These are phyloP conservation scores for Irpex lacteus DNA, from an alignment of 1,284 basidiomycete species.

Conservation along the genomic window DNA sequence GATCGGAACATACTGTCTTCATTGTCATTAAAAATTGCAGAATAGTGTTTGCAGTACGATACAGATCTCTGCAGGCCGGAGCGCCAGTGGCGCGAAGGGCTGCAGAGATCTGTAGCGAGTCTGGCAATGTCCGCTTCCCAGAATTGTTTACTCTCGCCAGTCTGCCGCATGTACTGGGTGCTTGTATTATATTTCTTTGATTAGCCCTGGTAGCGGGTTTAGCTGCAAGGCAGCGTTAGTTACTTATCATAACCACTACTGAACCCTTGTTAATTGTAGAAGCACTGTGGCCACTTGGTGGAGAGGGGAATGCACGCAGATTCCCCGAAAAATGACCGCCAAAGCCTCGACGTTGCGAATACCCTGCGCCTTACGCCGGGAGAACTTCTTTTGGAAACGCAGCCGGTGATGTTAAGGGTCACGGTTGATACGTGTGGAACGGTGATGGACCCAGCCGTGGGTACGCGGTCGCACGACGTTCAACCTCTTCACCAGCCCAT, in stretches of 20 bases:
- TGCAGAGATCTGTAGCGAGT: too few species aligned
- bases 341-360: constrained; percentile 8
- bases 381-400: constrained; percentile 7
- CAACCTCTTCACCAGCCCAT: not conserved
- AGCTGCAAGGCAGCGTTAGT: too few species aligned
- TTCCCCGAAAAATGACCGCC: constrained; percentile 17
- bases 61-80: too few species aligned
- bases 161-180: too few species aligned
- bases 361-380: constrained; percentile 7
- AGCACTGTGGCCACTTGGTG: not conserved
- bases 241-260: not conserved
- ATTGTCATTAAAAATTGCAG: too few species aligned
- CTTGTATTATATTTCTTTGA: too few species aligned
- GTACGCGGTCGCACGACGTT: constrained; percentile 4
- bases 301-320: constrained; percentile 3
- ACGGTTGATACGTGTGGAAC: constrained; percentile 10
- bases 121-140: too few species aligned
- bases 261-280: constrained; percentile 2
- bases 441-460: constrained; percentile 1
- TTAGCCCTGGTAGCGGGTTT: too few species aligned
- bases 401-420: constrained; percentile 9
- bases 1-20: too few species aligned
- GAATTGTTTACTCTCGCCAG: too few species aligned
- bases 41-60: too few species aligned
- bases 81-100: too few species aligned